phyloP scores from a whole-genome alignment of 768 basidiomycete species.

The Kwoniella dejecticola region DNA sequence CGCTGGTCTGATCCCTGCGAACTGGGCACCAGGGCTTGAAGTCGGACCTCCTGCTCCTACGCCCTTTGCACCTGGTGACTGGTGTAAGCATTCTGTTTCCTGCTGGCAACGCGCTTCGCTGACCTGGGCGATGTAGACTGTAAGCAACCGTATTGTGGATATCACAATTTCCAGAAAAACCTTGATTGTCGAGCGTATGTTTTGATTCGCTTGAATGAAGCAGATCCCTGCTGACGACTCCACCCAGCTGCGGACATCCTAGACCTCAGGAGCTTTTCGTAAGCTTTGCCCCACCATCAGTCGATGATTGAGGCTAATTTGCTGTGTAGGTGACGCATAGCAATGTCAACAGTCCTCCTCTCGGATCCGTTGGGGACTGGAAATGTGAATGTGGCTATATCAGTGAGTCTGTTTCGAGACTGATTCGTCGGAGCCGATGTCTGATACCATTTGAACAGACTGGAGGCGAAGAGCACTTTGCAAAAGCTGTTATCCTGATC shows the following conservation, averaged over 20 bases:
- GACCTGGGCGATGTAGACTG: constrained; percentile 1
- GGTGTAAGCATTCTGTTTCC: constrained; percentile 17
- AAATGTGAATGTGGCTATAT: constrained; percentile 28
- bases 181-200: constrained; percentile 26
- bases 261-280: constrained; percentile 12
- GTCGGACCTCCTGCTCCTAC: constrained; percentile 8
- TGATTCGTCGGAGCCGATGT: background rate
- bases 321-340: background rate
- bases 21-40: constrained; percentile 4
- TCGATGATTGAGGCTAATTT: background rate
- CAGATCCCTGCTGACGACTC: background rate
- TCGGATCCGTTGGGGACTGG: constrained; percentile 27
- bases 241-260: constrained; percentile 21
- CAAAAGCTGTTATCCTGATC: constrained; percentile 23
- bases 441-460: constrained; percentile 1
- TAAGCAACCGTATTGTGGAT: constrained; percentile 19
- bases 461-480: constrained; percentile 24
- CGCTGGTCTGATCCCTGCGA: constrained; percentile 5
- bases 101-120: background rate
- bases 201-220: background rate
- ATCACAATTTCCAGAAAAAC: constrained; percentile 28
- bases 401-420: constrained; percentile 13
- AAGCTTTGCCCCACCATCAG: background rate
- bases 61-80: constrained; percentile 22
- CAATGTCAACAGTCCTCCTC: constrained; percentile 10